Percentiles rank a stretch among this genome's conserved stretches.
Evolutionary conservation across 257 asterid species (phyloP).

Genomic region (Gardenia jasminoides): DNA sequence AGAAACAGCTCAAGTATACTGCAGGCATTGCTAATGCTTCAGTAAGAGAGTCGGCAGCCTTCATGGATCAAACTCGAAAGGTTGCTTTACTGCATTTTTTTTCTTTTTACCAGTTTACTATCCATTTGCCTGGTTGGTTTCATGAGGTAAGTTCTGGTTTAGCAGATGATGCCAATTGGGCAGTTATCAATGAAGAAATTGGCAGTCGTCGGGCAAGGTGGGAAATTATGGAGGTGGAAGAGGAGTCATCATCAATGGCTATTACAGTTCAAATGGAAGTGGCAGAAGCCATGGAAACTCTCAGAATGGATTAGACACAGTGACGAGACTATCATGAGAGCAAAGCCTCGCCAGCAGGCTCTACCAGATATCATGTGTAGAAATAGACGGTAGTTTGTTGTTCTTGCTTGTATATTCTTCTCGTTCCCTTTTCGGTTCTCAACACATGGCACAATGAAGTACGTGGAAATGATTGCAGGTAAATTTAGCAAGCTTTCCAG

Average conservation of each 20-base stretch:
- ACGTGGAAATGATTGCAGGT: constrained; percentile 55
- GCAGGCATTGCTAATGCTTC: constrained; percentile 91
- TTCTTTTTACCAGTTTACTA: neutral
- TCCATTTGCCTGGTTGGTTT: constrained; percentile 2
- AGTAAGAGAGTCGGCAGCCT: constrained; percentile 65
- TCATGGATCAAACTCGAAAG: constrained; percentile 81
- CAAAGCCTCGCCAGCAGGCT: constrained; percentile 80
- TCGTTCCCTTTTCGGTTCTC: constrained; percentile 39
- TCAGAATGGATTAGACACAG: constrained; percentile 94
- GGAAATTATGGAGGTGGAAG: constrained; percentile 99
- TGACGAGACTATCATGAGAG: constrained; percentile 88
- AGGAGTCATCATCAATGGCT: constrained; percentile 99
- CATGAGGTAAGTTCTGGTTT: constrained; percentile 14
- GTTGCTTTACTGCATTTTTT: constrained; percentile 34
- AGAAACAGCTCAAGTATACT: constrained; percentile 91
- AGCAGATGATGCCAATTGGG: constrained; percentile 91
- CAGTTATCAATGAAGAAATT: constrained; percentile 90
- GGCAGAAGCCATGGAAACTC: constrained; percentile 99
- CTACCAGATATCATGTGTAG: constrained; percentile 64
- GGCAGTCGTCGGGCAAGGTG: constrained; percentile 87
- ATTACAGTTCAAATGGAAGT: constrained; percentile 97
- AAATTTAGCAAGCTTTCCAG: constrained; percentile 3
- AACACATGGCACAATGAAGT: constrained; percentile 34
- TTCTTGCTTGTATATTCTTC: constrained; percentile 41
- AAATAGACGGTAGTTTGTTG: constrained; percentile 60